Conservation (phyloP, 768 basidiomycete species). For the Coprinopsis cinerea region DNA sequence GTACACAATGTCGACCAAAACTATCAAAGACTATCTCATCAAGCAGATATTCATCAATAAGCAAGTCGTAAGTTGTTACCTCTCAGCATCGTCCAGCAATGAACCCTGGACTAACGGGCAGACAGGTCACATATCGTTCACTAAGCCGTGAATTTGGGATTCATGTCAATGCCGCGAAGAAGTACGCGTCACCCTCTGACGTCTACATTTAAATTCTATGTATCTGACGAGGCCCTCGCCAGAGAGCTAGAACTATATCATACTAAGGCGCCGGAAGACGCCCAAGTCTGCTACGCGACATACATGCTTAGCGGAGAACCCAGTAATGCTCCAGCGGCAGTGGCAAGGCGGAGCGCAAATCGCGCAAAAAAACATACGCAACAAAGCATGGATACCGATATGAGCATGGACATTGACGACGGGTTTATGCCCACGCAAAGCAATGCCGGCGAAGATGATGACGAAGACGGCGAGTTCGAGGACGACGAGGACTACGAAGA, state of each 20-base stretch:
- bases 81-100: too few relatives aligned
- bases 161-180: conserved; percentile 76
- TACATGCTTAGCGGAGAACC: conserved; percentile 64
- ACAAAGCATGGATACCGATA: conserved; percentile 6
- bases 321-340: conserved; percentile 1
- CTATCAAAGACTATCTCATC: conserved; percentile 7
- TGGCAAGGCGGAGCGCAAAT: neutral
- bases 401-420: conserved; percentile 31
- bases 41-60: conserved; percentile 33
- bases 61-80: conserved; percentile 32
- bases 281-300: conserved; percentile 52
- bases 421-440: conserved; percentile 14
- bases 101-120: too few relatives aligned
- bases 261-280: conserved; percentile 34
- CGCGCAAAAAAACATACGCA: neutral
- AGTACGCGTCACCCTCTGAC: too few relatives aligned
- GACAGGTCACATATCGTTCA: conserved; percentile 73
- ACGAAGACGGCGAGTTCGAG: conserved; percentile 22
- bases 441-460: conserved; percentile 11
- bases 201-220: too few relatives aligned
- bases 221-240: too few relatives aligned
- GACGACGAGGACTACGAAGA: conserved; percentile 36
- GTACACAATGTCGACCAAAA: neutral
- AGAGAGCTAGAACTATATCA: conserved; percentile 65
- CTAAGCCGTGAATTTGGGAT: conserved; percentile 66